A percentile compares a stretch with the other conserved stretches of the same genome.
Evolutionary conservation across 1,284 basidiomycete genomes (phyloP).

Genomic region (Schizophyllum amplum): DNA sequence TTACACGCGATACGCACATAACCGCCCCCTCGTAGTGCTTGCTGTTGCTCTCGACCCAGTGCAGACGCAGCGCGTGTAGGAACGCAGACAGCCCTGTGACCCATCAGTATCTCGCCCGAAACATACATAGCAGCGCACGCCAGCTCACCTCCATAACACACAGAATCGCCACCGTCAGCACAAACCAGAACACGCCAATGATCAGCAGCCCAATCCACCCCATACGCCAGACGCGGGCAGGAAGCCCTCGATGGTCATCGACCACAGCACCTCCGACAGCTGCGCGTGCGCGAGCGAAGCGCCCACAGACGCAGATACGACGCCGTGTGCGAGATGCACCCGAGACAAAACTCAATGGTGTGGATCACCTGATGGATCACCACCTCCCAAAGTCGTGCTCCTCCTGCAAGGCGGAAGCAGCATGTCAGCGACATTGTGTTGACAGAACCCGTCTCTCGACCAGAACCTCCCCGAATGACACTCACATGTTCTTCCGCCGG

Average conservation of each 20-base stretch:
- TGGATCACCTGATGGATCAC: slow-evolving; percentile 97
- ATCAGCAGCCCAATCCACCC: slow-evolving; percentile 57
- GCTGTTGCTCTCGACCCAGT: slow-evolving; percentile 97
- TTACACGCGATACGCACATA: slow-evolving; percentile 50
- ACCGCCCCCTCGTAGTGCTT: slow-evolving; percentile 94
- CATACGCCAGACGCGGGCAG: slow-evolving; percentile 50
- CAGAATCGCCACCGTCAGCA: slow-evolving; percentile 66
- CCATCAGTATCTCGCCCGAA: slow-evolving; percentile 5
- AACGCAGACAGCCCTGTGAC: slow-evolving; percentile 85
- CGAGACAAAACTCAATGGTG: slow-evolving; percentile 97
- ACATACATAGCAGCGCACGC: slow-evolving; percentile 8
- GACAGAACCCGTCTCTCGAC: not conserved
- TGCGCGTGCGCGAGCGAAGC: slow-evolving; percentile 97
- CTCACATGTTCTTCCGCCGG: slow-evolving; percentile 62
- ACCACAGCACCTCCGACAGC: slow-evolving; percentile 91
- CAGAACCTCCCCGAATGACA: slow-evolving; percentile 13
- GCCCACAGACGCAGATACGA: slow-evolving; percentile 99
- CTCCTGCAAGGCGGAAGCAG: slow-evolving; percentile 34
- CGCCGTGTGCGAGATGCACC: slow-evolving; percentile 98
- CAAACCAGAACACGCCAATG: slow-evolving; percentile 78
- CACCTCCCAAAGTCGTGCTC: slow-evolving; percentile 87
- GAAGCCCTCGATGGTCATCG: slow-evolving; percentile 67
- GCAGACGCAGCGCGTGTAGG: slow-evolving; percentile 91
- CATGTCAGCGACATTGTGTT: too few species aligned
- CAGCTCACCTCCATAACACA: slow-evolving; percentile 88